Evolutionary conservation across 2,329 filamentous ascomycete genomes (phyloP), one percentile per base, ranked within the genome.

Genomic region (Stromatinia cepivora): DNA sequence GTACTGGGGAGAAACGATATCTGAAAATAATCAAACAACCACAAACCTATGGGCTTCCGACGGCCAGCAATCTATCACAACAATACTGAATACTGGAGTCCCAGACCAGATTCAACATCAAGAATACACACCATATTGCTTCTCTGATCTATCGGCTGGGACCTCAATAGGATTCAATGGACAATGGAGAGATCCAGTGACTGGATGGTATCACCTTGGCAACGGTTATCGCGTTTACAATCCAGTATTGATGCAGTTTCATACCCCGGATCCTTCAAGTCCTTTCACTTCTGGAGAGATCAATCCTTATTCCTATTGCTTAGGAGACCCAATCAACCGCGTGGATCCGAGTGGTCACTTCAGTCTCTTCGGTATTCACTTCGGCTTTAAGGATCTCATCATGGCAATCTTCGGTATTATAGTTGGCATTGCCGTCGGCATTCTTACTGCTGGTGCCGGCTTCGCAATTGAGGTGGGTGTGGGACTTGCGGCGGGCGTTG

Each of bases 141-240:
- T 6, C 46, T 67, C 65, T 42, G n/a, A n/a, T 20, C 31, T n/a
- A 1, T 42, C 8, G 52, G 10, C 54, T 36, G 54, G 17, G 9
- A 15, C 64, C 6, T 52, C 54, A n/a, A 61, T 67, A 15, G 20
- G 65, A 15, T 67, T 67, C 20, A 61, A 61, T 59, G 65, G 65
- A 42, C 65, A 67, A 53, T 67, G 65, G 65, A 34, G 46, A 52
- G 65, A 67, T 61, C 65, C 65, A 1, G n/a, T 67, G 22, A 61
- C 65, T 9, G 65, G 65, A 31, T 67, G 65, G 65, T 67, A 67
- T n/a, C 65, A 67, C 20, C 34, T 61, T 10, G 65, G 65, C n/a
- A 67, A 53, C 20, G 65, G 65, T 7, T 67, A 67, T 7, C 46
- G 65, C 22, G 56, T 67, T 6, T 67, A 67, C 22, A 67, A 67